phyloP scores from a whole-genome alignment of 805 yeast species.

The Ogataea naganishii region DNA sequence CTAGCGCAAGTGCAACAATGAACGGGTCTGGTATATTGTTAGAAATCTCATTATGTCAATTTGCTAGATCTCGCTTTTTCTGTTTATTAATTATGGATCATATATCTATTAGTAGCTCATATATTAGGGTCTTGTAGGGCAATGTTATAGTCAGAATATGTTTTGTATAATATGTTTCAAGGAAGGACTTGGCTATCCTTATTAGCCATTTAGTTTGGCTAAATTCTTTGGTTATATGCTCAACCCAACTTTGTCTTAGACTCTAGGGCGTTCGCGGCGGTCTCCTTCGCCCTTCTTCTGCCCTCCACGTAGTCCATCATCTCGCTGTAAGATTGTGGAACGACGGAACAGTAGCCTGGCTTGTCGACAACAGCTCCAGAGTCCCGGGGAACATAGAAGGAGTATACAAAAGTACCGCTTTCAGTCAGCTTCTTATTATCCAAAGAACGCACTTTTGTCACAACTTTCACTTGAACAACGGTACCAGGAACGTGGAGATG shows the following conservation, averaged over 20 bases:
- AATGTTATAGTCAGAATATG: no score
- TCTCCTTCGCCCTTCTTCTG: constrained; percentile 79
- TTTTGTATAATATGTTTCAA: no score
- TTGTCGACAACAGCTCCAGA: constrained; percentile 26
- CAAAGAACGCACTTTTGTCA: constrained; percentile 65
- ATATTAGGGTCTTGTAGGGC: no score
- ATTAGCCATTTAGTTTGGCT: no score
- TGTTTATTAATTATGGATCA: no score
- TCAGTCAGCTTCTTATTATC: constrained; percentile 53
- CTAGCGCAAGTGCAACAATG: neutral
- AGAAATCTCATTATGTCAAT: no score
- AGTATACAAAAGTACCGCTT: constrained; percentile 83
- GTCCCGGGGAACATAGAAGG: constrained; percentile 75
- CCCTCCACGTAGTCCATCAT: constrained; percentile 91
- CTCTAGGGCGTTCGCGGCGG: constrained; percentile 56
- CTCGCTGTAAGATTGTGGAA: constrained; percentile 83
- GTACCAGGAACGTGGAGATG: constrained; percentile 76
- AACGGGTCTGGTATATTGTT: no score
- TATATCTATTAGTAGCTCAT: no score
- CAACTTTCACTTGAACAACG: constrained; percentile 82
- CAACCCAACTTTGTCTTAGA: constrained; percentile 16
- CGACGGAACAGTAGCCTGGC: constrained; percentile 65
- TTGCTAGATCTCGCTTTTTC: no score
- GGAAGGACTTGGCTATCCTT: no score
- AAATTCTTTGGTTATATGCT: neutral